Conservation (phyloP, 106 monocot genomes). For the Acorus calamus region DNA sequence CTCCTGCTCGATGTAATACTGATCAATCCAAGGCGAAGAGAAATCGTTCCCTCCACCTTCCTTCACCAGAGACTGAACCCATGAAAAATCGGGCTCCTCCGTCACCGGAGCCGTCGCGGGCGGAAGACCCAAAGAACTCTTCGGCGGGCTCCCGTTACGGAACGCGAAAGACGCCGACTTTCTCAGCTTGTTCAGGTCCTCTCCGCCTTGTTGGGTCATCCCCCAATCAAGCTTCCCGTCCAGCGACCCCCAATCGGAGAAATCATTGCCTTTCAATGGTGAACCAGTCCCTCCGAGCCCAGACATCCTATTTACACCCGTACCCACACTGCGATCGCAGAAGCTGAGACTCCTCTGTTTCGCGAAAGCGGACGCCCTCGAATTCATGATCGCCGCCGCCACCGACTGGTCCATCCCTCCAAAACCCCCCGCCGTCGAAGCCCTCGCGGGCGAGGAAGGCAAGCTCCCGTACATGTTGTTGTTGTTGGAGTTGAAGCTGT, state of each 20-base stretch:
- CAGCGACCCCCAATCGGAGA: slow-evolving; percentile 64
- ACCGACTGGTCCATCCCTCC: slow-evolving; percentile 58
- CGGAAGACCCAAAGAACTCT: no score
- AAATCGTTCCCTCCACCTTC: slow-evolving; percentile 38
- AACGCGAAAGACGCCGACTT: slow-evolving; percentile 62
- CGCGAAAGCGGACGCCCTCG: slow-evolving; percentile 54
- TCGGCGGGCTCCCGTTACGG: slow-evolving; percentile 18
- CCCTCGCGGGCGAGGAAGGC: slow-evolving; percentile 21
- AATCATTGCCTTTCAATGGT: no score
- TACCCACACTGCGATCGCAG: slow-evolving; percentile 49
- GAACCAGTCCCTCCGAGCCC: no score
- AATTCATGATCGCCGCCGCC: slow-evolving; percentile 75
- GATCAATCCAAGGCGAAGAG: slow-evolving; percentile 29
- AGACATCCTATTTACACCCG: no score
- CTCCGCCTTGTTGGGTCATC: slow-evolving; percentile 65
- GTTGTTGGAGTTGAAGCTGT: no score
- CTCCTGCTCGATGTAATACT: slow-evolving; percentile 46
- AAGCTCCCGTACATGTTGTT: slow-evolving; percentile 10
- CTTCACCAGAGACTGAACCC: slow-evolving; percentile 69
- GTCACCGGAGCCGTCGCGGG: no score
- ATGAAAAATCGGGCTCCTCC: slow-evolving; percentile 57
- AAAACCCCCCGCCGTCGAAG: slow-evolving; percentile 24
- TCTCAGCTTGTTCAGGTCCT: slow-evolving; percentile 74
- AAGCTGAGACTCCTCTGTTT: slow-evolving; percentile 97
- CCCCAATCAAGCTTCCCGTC: slow-evolving; percentile 83